Conservation (phyloP, 2,329 filamentous ascomycete genomes). For the Trematosphaeria pertusa region DNA sequence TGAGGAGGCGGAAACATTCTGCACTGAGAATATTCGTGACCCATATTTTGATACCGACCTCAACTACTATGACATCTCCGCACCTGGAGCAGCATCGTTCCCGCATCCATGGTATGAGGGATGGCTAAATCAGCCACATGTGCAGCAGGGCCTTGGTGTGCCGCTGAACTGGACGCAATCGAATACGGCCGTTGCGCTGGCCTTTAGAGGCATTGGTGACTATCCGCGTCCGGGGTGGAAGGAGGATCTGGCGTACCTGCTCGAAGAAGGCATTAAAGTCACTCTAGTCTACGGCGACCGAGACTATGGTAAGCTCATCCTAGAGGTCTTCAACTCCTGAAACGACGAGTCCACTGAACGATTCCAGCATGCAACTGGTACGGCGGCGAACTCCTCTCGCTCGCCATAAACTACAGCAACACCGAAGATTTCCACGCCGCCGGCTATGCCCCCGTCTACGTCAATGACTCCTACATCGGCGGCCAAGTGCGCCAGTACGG, state of each 20-base stretch:
- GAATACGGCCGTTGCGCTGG: constrained; percentile 50
- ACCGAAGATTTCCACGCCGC: constrained; percentile 65
- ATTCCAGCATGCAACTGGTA: constrained; percentile 64
- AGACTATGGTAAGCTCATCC: constrained; percentile 44
- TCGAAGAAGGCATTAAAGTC: constrained; percentile 55
- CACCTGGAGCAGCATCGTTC: constrained; percentile 53
- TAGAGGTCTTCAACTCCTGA: neutral
- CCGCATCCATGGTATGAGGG: constrained; percentile 56
- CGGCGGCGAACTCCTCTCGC: constrained; percentile 76
- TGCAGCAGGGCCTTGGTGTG: constrained; percentile 65
- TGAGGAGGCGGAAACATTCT: constrained; percentile 54
- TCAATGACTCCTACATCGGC: constrained; percentile 72
- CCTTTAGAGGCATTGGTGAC: constrained; percentile 58
- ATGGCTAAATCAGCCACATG: constrained; percentile 64
- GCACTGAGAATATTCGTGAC: constrained; percentile 53
- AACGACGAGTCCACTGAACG: neutral
- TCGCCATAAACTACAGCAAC: constrained; percentile 61
- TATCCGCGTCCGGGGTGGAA: constrained; percentile 57
- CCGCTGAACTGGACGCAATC: constrained; percentile 64
- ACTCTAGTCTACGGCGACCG: constrained; percentile 41
- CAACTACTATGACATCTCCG: constrained; percentile 66
- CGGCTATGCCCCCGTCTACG: constrained; percentile 75
- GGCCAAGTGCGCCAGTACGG: constrained; percentile 79
- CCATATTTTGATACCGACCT: constrained; percentile 54
- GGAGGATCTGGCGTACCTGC: constrained; percentile 59